Percentiles rank a stretch among this genome's conserved stretches.
Conservation (phyloP, 352 stramenopile species). For the Phytophthora cajani region DNA sequence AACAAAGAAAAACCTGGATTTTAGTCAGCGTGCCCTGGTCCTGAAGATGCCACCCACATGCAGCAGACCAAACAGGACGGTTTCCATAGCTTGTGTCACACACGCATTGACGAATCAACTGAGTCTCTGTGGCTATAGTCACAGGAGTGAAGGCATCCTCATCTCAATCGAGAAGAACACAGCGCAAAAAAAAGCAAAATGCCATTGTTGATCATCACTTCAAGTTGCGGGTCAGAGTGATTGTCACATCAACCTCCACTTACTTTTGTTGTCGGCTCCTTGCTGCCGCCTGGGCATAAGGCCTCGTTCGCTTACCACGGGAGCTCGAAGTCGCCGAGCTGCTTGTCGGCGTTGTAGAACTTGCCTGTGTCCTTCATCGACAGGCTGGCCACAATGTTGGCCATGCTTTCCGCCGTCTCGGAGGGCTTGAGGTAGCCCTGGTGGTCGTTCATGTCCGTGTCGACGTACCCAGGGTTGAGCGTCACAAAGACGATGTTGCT, state of each 20-base stretch:
- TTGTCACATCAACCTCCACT: background rate
- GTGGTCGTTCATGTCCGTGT: slow-evolving; percentile 43
- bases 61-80: too few relatives aligned
- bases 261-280: background rate
- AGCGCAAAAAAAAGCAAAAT: too few relatives aligned
- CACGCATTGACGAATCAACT: too few relatives aligned
- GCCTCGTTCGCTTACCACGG: slow-evolving; percentile 31
- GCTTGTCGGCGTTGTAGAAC: slow-evolving; percentile 37
- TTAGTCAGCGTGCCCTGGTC: too few relatives aligned
- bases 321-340: slow-evolving; percentile 21
- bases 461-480: slow-evolving; percentile 47
- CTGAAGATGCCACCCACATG: too few relatives aligned
- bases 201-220: background rate
- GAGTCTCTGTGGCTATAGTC: too few relatives aligned
- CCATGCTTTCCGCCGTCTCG: slow-evolving; percentile 33
- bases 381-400: slow-evolving; percentile 30
- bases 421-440: slow-evolving; percentile 28
- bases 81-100: too few relatives aligned
- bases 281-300: background rate
- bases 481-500: slow-evolving; percentile 41
- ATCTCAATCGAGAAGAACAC: too few relatives aligned
- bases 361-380: slow-evolving; percentile 31
- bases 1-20: too few relatives aligned
- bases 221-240: background rate
- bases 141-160: too few relatives aligned